Conservation (phyloP, 106 monocot species). For the Phalaenopsis aphrodite region DNA sequence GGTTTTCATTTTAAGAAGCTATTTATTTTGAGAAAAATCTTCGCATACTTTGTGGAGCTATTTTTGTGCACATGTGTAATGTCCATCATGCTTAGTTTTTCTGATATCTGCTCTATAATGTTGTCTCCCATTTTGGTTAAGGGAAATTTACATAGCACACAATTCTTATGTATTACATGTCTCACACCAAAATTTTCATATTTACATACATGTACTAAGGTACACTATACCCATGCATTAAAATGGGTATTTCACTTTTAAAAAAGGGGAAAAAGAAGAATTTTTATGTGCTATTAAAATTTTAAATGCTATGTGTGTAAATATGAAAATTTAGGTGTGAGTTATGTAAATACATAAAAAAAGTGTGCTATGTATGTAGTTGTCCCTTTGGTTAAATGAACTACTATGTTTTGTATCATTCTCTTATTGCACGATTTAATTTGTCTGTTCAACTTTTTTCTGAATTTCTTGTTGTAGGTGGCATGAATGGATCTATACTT, state of each 20-base stretch:
- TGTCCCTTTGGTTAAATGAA: no score
- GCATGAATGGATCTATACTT: slow-evolving; percentile 97
- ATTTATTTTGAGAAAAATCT: not conserved
- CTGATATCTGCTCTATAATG: not conserved
- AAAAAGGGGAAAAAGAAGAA: no score
- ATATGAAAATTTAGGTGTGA: no score
- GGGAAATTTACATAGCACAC: not conserved
- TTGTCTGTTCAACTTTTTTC: not conserved
- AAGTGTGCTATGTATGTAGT: no score
- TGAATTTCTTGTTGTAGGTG: slow-evolving; percentile 45
- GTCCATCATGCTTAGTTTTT: not conserved
- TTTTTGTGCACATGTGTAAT: not conserved
- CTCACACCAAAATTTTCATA: no score
- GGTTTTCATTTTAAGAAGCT: slow-evolving; percentile 24
- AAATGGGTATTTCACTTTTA: no score
- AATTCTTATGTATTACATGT: no score
- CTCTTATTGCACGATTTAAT: not conserved
- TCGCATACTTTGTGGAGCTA: not conserved
- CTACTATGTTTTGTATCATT: not conserved
- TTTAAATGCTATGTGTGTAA: no score
- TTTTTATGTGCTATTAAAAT: no score
- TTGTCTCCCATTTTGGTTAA: not conserved
- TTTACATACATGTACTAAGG: no score
- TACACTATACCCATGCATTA: no score
- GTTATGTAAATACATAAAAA: no score